Conservation (phyloP, 805 yeast genomes). For the Wickerhamomyces pijperi region DNA sequence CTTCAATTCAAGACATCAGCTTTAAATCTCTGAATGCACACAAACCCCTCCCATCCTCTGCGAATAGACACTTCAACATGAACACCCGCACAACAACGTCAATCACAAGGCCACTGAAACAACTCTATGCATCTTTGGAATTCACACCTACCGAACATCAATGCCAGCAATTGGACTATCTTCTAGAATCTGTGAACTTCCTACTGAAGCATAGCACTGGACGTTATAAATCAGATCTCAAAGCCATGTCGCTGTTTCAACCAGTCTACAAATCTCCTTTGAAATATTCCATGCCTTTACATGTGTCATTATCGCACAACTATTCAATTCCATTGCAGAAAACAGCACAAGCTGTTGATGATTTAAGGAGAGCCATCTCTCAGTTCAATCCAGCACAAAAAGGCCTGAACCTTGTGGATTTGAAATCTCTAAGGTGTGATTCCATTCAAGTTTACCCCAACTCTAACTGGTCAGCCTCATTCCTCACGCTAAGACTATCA, state of each 20-base stretch:
- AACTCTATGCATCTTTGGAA: conserved; percentile 4
- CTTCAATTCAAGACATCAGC: not conserved
- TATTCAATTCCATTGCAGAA: not conserved
- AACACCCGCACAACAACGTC: conserved; percentile 1
- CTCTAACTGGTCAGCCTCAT: no score
- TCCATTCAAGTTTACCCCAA: no score
- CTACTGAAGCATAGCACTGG: not conserved
- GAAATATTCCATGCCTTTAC: conserved; percentile 5
- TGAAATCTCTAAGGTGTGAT: no score
- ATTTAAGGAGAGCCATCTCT: no score
- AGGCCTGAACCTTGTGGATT: not conserved
- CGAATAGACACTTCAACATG: no score
- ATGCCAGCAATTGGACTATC: not conserved
- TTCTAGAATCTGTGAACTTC: conserved; percentile 1
- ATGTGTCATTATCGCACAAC: conserved; percentile 6
- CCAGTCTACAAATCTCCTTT: conserved; percentile 4
- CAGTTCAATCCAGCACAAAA: not conserved
- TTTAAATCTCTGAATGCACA: no score
- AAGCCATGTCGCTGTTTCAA: conserved; percentile 2
- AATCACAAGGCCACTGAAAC: conserved; percentile 2
- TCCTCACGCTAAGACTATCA: no score
- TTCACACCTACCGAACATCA: conserved; percentile 3
- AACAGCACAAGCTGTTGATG: not conserved
- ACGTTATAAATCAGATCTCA: not conserved
- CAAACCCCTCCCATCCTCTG: no score